Percentiles rank a stretch among this genome's conserved stretches.
phyloP scores from a whole-genome alignment of 1,284 basidiomycete genomes.

The Cryptococcus sp. region DNA sequence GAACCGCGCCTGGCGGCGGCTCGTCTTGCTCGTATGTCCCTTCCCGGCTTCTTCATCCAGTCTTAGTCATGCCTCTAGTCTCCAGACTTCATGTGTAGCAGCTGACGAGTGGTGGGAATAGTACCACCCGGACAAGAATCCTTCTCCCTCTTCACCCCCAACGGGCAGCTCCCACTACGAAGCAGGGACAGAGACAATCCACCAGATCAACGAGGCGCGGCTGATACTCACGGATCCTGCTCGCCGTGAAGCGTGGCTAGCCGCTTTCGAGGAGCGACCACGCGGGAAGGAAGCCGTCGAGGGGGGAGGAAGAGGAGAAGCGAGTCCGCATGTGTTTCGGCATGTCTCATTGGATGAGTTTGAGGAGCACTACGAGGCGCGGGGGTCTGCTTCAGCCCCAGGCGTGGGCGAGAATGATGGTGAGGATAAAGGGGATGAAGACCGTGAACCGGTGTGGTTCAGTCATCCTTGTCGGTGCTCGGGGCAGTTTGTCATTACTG shows the following conservation, averaged over 20 bases:
- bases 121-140: conserved; percentile 44
- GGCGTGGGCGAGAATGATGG: not conserved
- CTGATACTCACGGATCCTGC: conserved; percentile 38
- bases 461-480: conserved; percentile 51
- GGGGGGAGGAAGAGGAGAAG: not conserved
- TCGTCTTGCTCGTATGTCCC: conserved; percentile 38
- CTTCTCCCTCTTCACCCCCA: not conserved
- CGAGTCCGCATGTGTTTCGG: conserved; percentile 26
- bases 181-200: conserved; percentile 15
- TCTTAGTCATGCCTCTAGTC: not conserved
- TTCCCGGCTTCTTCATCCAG: not conserved
- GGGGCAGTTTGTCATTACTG: conserved; percentile 42
- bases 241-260: conserved; percentile 5
- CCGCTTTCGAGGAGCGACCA: not conserved
- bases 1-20: conserved; percentile 38
- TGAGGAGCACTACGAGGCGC: conserved; percentile 18
- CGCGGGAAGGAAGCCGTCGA: not conserved
- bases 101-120: conserved; percentile 2
- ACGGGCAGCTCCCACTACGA: not conserved
- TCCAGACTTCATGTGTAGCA: not conserved
- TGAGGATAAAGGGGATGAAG: conserved; percentile 12
- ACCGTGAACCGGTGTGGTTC: conserved; percentile 37
- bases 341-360: conserved; percentile 43
- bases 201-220: conserved; percentile 47
- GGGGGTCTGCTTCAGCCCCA: not conserved